Evolutionary conservation across 2,329 filamentous ascomycete species (phyloP).

Genomic region (Ophiostoma sp.): DNA sequence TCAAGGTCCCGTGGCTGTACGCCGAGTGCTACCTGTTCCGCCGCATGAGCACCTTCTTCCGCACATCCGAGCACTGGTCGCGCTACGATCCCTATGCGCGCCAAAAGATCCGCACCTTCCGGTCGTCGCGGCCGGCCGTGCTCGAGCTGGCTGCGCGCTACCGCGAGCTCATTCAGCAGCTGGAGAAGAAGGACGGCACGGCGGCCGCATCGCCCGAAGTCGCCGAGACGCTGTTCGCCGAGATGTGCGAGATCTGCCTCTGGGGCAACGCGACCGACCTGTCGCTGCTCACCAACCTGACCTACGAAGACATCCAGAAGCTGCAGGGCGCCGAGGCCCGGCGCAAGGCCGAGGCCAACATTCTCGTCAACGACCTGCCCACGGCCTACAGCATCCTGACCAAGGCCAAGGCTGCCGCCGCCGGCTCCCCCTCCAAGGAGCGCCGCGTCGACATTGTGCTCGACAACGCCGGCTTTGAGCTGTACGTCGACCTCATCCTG

Average conservation of each 20-base stretch:
- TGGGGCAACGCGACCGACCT: conserved; percentile 97
- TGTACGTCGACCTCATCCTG: conserved; percentile 90
- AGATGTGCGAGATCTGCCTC: conserved; percentile 94
- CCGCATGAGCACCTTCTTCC: conserved; percentile 77
- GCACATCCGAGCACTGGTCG: conserved; percentile 75
- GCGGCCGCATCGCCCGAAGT: conserved; percentile 53
- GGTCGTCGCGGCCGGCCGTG: conserved; percentile 72
- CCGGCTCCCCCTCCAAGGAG: conserved; percentile 38
- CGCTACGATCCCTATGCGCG: conserved; percentile 81
- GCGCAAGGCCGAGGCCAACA: conserved; percentile 84
- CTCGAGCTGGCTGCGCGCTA: conserved; percentile 42
- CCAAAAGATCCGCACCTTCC: conserved; percentile 89
- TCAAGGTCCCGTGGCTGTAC: conserved; percentile 81
- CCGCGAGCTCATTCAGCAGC: conserved; percentile 59
- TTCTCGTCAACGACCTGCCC: conserved; percentile 77
- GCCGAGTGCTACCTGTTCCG: conserved; percentile 91
- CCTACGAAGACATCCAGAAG: conserved; percentile 95
- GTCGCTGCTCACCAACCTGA: conserved; percentile 80
- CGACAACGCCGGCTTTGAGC: conserved; percentile 94
- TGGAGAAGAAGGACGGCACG: conserved; percentile 55
- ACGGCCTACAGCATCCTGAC: conserved; percentile 31
- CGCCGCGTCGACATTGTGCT: conserved; percentile 88
- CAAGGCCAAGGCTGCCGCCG: conserved; percentile 26
- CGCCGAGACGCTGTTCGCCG: conserved; percentile 67
- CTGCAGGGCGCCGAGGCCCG: conserved; percentile 83